Base-by-base conservation (phyloP, 306 rosid genomes). In the Vigna hirtella region DNA sequence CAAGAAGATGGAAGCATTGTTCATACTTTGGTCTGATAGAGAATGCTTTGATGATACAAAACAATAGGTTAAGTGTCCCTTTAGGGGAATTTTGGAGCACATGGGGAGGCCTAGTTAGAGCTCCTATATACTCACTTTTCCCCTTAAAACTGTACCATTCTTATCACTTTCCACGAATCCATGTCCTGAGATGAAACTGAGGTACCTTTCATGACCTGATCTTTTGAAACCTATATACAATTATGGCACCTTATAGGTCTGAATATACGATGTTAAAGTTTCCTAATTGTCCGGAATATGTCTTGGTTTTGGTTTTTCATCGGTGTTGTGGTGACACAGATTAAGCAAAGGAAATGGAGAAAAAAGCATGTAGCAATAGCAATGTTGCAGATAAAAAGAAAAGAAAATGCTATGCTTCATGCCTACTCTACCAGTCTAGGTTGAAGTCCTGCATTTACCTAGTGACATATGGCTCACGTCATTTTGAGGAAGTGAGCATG, bases 401-500 rank as follows among this genome's bases (percentile, higher is more conserved):
- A 50, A 20, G 20, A 22, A 7, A 43, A 45, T 45, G 50, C 20
- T 50, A 51, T 57, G 53, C 63, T 68, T 85, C 40, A 63, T 53
- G 62, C 59, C 61, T 78, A 76, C 22, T 83, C 66, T 40, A 73
- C 69, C n/a, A 61, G 11, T 61, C 66, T 16, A 32, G 45, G 36
- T 70, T n/a, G 7, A 22, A 12, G 63, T 61, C 51, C 70, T 66
- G 49, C 48, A 66, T 67, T 63, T 43, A 47, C 38, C 40, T 7
- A 43, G 73, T 89, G 96, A 88, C 88, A 84, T 83, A 87, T 50
- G 77, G 92, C 82, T 84, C 9, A 63, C 88, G 62, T 88, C 93
- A 89, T 79, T 81, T 66, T 65, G 73, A 30, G 71, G 48, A 66
- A 83, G 79, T 72, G 70, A 79, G 24, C 17, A 20, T 70, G 79